Evolutionary conservation across 768 basidiomycete genomes (phyloP).

Genomic region (Trametes elegans): DNA sequence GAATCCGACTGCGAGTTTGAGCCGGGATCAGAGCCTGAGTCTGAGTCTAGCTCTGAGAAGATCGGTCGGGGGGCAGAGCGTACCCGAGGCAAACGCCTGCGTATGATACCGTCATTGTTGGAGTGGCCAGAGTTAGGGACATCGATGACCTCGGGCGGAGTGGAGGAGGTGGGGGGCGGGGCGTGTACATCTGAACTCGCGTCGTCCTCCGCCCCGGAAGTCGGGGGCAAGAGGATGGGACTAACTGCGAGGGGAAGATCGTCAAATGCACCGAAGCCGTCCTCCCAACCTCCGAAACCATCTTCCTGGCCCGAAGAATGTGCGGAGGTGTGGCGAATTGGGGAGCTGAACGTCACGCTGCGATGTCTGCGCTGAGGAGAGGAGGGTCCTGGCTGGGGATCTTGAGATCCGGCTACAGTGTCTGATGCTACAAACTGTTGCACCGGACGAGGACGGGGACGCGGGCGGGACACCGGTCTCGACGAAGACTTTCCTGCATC

Average conservation of each 20-base stretch:
- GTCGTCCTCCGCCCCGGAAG: neutral
- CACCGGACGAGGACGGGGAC: slow-evolving; percentile 4
- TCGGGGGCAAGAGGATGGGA: slow-evolving; percentile 10
- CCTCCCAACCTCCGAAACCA: neutral
- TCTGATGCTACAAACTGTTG: neutral
- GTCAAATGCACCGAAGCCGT: neutral
- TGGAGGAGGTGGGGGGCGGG: neutral
- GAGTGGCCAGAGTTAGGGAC: neutral
- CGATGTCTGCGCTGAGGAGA: neutral
- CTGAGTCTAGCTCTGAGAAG: neutral
- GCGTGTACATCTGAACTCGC: neutral
- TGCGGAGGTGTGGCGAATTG: neutral
- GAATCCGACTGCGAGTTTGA: neutral
- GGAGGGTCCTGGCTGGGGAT: neutral
- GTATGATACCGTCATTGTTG: too few species aligned
- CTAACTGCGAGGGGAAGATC: slow-evolving; percentile 12
- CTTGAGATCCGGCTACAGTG: neutral
- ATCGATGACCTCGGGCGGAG: slow-evolving; percentile 3
- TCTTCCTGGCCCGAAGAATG: neutral
- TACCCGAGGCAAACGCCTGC: too few species aligned
- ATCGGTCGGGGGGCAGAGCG: neutral
- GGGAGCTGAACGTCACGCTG: slow-evolving; percentile 6
- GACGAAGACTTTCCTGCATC: too few species aligned
- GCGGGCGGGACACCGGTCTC: neutral
- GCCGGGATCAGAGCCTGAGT: neutral